These are phyloP conservation scores for Capsella bursapastoris DNA, from an alignment of 345 rosid species.

Conservation along the genomic window DNA sequence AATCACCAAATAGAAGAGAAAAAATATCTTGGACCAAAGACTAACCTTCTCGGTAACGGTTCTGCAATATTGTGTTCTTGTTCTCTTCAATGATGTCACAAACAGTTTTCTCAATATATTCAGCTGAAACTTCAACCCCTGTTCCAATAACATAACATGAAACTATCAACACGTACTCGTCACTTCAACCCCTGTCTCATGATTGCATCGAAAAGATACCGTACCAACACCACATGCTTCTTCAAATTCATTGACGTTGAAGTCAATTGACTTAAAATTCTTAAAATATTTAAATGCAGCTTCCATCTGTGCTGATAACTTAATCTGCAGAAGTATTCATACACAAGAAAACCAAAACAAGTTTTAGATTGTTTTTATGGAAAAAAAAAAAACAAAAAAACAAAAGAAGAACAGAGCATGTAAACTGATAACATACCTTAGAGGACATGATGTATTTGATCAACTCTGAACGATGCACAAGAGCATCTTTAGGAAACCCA, in stretches of 20 bases:
- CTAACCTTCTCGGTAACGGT: conserved; percentile 86
- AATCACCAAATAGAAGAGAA: too few relatives aligned
- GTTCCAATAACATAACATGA: conserved; percentile 39
- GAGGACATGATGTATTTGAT: conserved; percentile 59
- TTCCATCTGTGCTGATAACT: conserved; percentile 78
- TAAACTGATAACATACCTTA: conserved; percentile 51
- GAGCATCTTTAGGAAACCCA: conserved; percentile 68
- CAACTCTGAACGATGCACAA: conserved; percentile 72
- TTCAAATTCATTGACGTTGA: conserved; percentile 70
- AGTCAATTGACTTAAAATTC: conserved; percentile 52
- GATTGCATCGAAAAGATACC: conserved; percentile 4
- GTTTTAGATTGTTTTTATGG: too few relatives aligned
- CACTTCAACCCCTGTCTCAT: conserved; percentile 73
- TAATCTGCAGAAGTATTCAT: conserved; percentile 57
- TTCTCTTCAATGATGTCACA: conserved; percentile 66
- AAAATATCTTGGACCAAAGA: conserved; percentile 6
- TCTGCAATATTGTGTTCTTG: conserved; percentile 60
- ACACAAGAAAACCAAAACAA: conserved; percentile 6
- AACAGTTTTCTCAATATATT: conserved; percentile 65
- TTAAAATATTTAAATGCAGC: conserved; percentile 71
- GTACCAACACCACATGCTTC: conserved; percentile 91
- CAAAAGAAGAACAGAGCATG: neutral
- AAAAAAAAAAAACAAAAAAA: too few relatives aligned
- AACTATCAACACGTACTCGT: neutral
- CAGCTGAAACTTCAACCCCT: conserved; percentile 80